Evolutionary conservation across 2,329 filamentous ascomycete species (phyloP), one percentile per base, ranked within the genome.

Genomic region (Monilinia laxa): DNA sequence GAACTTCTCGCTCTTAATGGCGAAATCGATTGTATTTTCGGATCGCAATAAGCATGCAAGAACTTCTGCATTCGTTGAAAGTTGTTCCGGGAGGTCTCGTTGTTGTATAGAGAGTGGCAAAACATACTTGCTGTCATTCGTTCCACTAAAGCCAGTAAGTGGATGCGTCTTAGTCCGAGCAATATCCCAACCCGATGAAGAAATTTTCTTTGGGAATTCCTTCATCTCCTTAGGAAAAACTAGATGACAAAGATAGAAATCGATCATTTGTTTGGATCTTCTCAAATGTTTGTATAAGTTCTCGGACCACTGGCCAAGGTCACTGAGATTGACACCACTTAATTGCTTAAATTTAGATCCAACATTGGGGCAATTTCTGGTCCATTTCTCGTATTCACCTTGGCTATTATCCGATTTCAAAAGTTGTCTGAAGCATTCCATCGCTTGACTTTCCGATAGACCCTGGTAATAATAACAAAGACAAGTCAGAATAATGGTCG

Each of bases 81-180:
- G 77, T 49, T 90, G 85, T 0, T 47, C 42, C 78, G 4, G 2
- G 3, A 88, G 78, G 45, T 91, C 85, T 0, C 83, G 76, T 40
- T 90, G 86, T 0, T 77, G 71, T 0, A 91, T 80, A 0, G 71
- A 77, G 0, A 88, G 71, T 0, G 89, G 88, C 0, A 92, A 78
- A 0, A 88, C 72, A n/a, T 81, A 78, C 14, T 81, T 76, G 0
- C 84, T 85, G 70, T 92, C 89, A 31, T 87, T 88, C 0, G 89
- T 92, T 0, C 89, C 89, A 65, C 87, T 90, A 72, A 92, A 92
- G 0, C 89, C 90, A 0, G 85, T 87, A 0, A 82, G 87, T 0
- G 82, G 79, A 25, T 85, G 77, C 0, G 23, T 65, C 82, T 87
- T 5, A 58, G 58, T 49, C 78, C 62, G 60, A 25, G 67, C 85